Percentiles rank a stretch among this genome's conserved stretches.
phyloP scores from a whole-genome alignment of 192 early-diverging fungal species.

The Anaeromyces robustus region DNA sequence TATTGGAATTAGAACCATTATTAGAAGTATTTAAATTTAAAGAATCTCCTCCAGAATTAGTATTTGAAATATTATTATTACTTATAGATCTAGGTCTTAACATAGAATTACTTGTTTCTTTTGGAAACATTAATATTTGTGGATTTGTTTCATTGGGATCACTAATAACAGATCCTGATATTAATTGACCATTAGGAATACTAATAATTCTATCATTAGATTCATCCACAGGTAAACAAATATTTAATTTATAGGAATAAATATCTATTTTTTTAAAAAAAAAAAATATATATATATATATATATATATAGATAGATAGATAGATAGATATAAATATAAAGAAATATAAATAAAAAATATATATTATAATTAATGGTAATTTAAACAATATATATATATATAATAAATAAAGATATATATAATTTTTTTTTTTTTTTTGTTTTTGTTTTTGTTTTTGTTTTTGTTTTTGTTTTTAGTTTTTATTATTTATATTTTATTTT shows the following conservation, averaged over 20 bases:
- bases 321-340: no score
- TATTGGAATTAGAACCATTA: background rate
- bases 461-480: no score
- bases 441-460: no score
- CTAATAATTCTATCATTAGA: constrained; percentile 17
- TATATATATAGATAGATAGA: no score
- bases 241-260: constrained; percentile 24
- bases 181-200: constrained; percentile 14
- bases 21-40: background rate
- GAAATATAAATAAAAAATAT: no score
- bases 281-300: no score
- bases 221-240: constrained; percentile 23
- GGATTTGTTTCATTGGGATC: background rate
- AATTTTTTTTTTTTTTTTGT: no score
- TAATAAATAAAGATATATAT: no score
- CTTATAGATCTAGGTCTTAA: background rate
- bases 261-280: constrained; percentile 19
- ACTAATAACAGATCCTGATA: background rate
- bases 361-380: no score
- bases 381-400: no score
- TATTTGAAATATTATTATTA: background rate
- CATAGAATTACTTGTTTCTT: background rate
- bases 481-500: no score
- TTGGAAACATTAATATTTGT: background rate
- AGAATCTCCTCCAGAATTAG: background rate